Conservation (phyloP, 1,139 yeast genomes). For the Taphrina sp. region DNA sequence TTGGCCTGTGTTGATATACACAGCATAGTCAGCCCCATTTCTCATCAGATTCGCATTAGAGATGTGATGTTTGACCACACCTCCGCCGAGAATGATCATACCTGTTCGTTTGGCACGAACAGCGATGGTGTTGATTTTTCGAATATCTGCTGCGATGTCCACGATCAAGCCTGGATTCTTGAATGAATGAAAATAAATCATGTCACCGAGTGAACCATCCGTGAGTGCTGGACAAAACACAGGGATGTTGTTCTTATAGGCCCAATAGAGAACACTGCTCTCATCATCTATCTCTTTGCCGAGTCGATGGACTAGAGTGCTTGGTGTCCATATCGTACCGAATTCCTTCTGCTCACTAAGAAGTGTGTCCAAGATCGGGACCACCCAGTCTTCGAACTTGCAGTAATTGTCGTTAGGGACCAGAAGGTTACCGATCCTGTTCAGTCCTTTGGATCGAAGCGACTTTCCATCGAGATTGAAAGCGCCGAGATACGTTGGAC, state of each 20-base stretch:
- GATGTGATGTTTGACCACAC: conserved; percentile 91
- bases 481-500: conserved; percentile 93
- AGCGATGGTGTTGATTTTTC: conserved; percentile 84
- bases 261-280: conserved; percentile 94
- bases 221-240: conserved; percentile 96
- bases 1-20: conserved; percentile 94
- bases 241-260: conserved; percentile 92
- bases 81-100: conserved; percentile 95
- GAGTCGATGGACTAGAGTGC: conserved; percentile 81
- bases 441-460: conserved; percentile 91
- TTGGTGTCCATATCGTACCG: conserved; percentile 83
- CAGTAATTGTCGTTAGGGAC: conserved; percentile 98
- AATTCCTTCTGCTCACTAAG: conserved; percentile 83
- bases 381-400: conserved; percentile 96
- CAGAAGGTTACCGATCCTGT: conserved; percentile 91
- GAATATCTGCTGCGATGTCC: conserved; percentile 90
- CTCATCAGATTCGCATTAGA: conserved; percentile 98
- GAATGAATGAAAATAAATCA: conserved; percentile 97
- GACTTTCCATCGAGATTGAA: conserved; percentile 75
- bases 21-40: conserved; percentile 98
- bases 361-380: conserved; percentile 83
- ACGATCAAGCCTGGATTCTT: conserved; percentile 87
- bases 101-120: conserved; percentile 97
- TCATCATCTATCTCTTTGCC: conserved; percentile 96
- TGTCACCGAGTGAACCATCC: conserved; percentile 97